These are phyloP conservation scores for Abelmoschus esculentus DNA, from an alignment of 345 rosid genomes.

Conservation along the genomic window DNA sequence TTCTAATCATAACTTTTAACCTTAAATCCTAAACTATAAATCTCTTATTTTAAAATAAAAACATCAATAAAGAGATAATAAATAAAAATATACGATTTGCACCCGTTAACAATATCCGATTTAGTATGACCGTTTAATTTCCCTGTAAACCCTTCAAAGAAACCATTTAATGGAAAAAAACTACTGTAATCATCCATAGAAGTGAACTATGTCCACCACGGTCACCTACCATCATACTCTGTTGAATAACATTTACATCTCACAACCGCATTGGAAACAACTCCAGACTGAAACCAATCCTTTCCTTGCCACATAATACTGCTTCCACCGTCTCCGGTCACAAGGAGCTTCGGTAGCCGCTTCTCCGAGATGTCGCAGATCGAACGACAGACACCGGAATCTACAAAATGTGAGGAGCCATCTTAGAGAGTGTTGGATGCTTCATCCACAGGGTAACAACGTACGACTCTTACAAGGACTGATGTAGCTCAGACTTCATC, in stretches of 20 bases:
- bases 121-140: not conserved
- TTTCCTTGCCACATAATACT: constrained; percentile 81
- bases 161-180: not conserved
- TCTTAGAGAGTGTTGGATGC: constrained; percentile 74
- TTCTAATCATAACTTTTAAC: too few relatives aligned
- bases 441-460: constrained; percentile 67
- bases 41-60: too few relatives aligned
- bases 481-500: constrained; percentile 80
- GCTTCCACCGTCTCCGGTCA: constrained; percentile 89
- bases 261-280: constrained; percentile 34
- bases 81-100: too few relatives aligned
- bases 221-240: constrained; percentile 16
- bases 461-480: constrained; percentile 78
- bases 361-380: constrained; percentile 48
- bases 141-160: not conserved
- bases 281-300: constrained; percentile 66
- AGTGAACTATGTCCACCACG: not conserved
- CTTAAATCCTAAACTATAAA: too few relatives aligned
- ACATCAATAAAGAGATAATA: too few relatives aligned
- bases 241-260: constrained; percentile 14
- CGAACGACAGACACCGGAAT: constrained; percentile 56
- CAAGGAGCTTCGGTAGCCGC: constrained; percentile 62
- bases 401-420: constrained; percentile 78
- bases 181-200: constrained; percentile 12
- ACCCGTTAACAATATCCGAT: too few relatives aligned